A percentile compares a stretch with the other conserved stretches of the same genome.
Conservation (phyloP, 2,329 filamentous ascomycete species). For the Trichoderma brevicompactum region DNA sequence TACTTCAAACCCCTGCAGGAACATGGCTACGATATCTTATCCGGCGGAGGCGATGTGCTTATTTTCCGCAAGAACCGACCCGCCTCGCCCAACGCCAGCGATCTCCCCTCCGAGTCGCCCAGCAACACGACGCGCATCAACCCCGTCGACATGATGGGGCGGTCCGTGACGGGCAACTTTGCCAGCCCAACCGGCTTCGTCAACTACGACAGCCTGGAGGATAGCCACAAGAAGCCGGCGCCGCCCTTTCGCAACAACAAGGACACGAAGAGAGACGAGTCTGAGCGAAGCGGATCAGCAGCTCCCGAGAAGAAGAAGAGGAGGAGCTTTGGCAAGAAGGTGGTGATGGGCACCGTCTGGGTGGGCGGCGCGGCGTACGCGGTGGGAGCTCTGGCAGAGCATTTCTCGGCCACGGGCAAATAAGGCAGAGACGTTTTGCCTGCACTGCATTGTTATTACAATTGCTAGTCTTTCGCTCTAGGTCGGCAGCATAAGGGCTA, state of each 20-base stretch:
- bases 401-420: conserved; percentile 54
- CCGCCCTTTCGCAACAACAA: conserved; percentile 47
- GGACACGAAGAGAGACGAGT: conserved; percentile 48
- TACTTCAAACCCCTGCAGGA: conserved; percentile 62
- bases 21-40: conserved; percentile 69
- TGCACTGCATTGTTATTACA: not conserved
- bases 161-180: conserved; percentile 58
- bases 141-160: conserved; percentile 62
- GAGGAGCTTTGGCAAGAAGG: conserved; percentile 50
- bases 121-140: conserved; percentile 47
- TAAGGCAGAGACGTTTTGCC: conserved; percentile 36
- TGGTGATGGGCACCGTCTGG: conserved; percentile 58
- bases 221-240: conserved; percentile 38
- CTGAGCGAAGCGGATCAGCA: conserved; percentile 51
- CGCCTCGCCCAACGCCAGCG: conserved; percentile 30
- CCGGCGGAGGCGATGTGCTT: conserved; percentile 65
- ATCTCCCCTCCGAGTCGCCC: not conserved
- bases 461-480: not conserved
- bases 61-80: conserved; percentile 65
- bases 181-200: conserved; percentile 69
- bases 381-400: conserved; percentile 62
- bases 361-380: conserved; percentile 62
- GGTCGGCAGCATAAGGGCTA: conserved; percentile 1
- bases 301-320: conserved; percentile 42
- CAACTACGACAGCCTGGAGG: conserved; percentile 54